Base-by-base conservation (phyloP, 1,139 yeast genomes). In the Pichia sp. region DNA sequence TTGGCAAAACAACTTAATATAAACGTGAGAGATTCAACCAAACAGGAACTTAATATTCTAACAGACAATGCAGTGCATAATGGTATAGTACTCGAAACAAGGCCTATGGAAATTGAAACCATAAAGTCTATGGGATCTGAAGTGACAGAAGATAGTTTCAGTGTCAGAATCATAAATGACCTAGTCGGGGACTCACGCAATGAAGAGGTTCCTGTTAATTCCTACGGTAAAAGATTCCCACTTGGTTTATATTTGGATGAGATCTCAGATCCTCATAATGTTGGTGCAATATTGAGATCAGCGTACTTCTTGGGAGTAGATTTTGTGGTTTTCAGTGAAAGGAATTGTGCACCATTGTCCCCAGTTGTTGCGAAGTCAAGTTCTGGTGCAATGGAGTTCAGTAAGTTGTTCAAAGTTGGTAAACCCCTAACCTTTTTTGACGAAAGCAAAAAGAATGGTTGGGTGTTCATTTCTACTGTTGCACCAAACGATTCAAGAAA, bases 271-370 rank as follows among this genome's bases (percentile, higher is more conserved):
- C 95, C 97, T 0, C 96, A 89, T 67, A 92, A 92, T 66, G 75
- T 89, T 63, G 98, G 98, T 1, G 95, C 95, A 38, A 83, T 92
- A 49, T 71, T 90, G 36, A 75, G 98, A 65, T 80, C 92, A 1
- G 95, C 96, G 0, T 87, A 83, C 69, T 90, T 79, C 69, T 75
- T 90, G 45, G 97, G 97, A 2, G 96, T 80, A 1, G 97, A 90
- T 69, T 87, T 89, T 63, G 73, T 90, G 13, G 81, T 87, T 2
- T 72, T 87, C 51, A 87, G 96, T 2, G 81, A 80, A 46, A 80
- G 79, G 58, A 85, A 88, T 65, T 81, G 89, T 61, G 90, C 97
- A 1, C 79, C 84, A 31, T 68, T 90, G 58, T 82, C 90, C 0
- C 90, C 96, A 0, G 85, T 80, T 1, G 92, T 90, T 1, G 80